Percentiles rank a stretch among this genome's conserved stretches.
Conservation (phyloP, 169 alveolate species). For the Amoebophrya sp. region DNA sequence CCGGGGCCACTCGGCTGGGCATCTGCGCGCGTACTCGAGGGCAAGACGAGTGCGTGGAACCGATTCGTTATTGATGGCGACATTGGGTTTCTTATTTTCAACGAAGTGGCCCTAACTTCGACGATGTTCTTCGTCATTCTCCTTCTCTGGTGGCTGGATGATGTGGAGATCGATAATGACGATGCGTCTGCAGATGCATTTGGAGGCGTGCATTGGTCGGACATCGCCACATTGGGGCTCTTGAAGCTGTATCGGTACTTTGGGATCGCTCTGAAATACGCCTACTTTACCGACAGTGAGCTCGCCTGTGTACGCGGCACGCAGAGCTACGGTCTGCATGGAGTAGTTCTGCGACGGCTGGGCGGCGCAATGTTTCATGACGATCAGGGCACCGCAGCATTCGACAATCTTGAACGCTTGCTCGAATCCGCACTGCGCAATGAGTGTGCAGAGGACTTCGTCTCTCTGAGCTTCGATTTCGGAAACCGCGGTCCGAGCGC, state of each 20-base stretch:
- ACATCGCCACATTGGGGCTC: not conserved
- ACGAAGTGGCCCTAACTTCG: not conserved
- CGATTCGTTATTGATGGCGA: not conserved
- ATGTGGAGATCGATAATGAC: not conserved
- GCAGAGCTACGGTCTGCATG: not conserved
- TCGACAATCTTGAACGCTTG: not conserved
- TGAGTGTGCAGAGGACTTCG: not conserved
- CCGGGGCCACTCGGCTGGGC: not conserved
- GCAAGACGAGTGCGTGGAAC: not conserved
- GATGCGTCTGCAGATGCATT: too few relatives aligned
- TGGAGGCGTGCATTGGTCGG: not conserved
- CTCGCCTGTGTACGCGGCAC: not conserved
- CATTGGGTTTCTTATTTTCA: not conserved
- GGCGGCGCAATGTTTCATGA: not conserved
- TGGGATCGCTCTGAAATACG: not conserved
- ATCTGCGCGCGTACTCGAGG: not conserved
- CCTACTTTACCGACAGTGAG: not conserved
- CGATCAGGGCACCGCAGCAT: not conserved
- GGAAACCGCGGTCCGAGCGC: not conserved
- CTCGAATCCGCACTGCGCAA: not conserved
- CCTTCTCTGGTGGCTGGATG: not conserved
- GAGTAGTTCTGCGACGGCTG: not conserved
- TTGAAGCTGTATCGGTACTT: not conserved
- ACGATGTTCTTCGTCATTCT: not conserved
- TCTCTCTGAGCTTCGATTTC: not conserved